A percentile compares a stretch with the other conserved stretches of the same genome.
phyloP scores from a whole-genome alignment of 805 yeast genomes.

The Saturnispora kantuleensis region DNA sequence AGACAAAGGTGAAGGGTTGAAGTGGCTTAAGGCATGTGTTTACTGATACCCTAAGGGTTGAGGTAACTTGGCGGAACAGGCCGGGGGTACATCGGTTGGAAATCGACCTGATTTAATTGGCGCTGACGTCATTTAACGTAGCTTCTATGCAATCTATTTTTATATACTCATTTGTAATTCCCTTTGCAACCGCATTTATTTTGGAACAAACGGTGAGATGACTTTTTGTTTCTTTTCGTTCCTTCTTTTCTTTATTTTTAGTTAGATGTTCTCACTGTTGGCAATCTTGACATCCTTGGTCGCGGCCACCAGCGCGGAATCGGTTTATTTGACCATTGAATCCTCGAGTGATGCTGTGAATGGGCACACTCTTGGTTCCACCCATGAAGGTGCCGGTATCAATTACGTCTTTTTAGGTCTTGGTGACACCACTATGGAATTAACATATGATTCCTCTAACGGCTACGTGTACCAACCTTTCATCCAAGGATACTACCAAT shows the following conservation, averaged over 20 bases:
- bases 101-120: too few species aligned
- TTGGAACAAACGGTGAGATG: too few species aligned
- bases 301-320: conserved; percentile 7
- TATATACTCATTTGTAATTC: too few species aligned
- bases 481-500: not conserved
- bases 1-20: not conserved
- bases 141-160: too few species aligned
- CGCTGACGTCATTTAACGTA: too few species aligned
- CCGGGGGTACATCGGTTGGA: too few species aligned
- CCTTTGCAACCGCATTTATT: too few species aligned
- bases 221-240: too few species aligned
- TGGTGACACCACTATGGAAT: not conserved
- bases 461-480: conserved; percentile 6
- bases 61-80: too few species aligned
- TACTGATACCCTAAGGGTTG: too few species aligned
- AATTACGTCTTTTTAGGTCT: conserved; percentile 27
- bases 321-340: conserved; percentile 17
- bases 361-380: conserved; percentile 20
- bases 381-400: conserved; percentile 40
- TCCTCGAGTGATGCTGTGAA: conserved; percentile 21
- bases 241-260: too few species aligned
- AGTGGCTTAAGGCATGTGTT: not conserved
- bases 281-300: not conserved
- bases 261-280: not conserved
- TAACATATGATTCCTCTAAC: conserved; percentile 16